Evolutionary conservation across 768 basidiomycete genomes (phyloP), one percentile per base, ranked within the genome.

Genomic region (Russula ochroleuca): DNA sequence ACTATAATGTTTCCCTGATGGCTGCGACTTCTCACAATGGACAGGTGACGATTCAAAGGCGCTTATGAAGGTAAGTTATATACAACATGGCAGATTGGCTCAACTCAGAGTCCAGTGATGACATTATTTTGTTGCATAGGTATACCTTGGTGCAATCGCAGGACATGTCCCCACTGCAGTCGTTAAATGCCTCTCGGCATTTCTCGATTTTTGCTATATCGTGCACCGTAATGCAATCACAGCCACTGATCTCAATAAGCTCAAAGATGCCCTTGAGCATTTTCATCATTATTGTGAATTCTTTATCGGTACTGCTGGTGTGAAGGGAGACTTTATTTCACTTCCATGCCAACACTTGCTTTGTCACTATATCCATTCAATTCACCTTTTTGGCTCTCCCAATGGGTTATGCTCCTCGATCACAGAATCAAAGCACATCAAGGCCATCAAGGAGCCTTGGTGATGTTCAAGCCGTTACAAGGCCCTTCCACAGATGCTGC

Each of bases 81-180:
- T n/a, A n/a, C n/a, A n/a, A n/a, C n/a, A n/a, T n/a, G n/a, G n/a
- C n/a, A n/a, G n/a, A n/a, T n/a, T n/a, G n/a, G n/a, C n/a, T n/a
- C n/a, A n/a, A n/a, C n/a, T n/a, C n/a, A n/a, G n/a, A n/a, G n/a
- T n/a, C n/a, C n/a, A n/a, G n/a, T n/a, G n/a, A n/a, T n/a, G n/a
- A n/a, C n/a, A n/a, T n/a, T n/a, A n/a, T n/a, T n/a, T n/a, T n/a
- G n/a, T n/a, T n/a, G n/a, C n/a, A n/a, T n/a, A n/a, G n/a, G n/a
- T n/a, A n/a, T 76, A 70, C 68, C 61, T 75, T 15, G 59, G 70
- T 52, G 72, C 73, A 0, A 72, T 77, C 54, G 62, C 52, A 0
- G 75, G 74, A 9, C 68, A 73, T 68, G 69, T 77, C 9, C 76
- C 74, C 0, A 33, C 62, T 13, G 54, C 71, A 13, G 72, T 76